Evolutionary conservation across 331 rosid genomes (phyloP).

Genomic region (Saraca asoca): DNA sequence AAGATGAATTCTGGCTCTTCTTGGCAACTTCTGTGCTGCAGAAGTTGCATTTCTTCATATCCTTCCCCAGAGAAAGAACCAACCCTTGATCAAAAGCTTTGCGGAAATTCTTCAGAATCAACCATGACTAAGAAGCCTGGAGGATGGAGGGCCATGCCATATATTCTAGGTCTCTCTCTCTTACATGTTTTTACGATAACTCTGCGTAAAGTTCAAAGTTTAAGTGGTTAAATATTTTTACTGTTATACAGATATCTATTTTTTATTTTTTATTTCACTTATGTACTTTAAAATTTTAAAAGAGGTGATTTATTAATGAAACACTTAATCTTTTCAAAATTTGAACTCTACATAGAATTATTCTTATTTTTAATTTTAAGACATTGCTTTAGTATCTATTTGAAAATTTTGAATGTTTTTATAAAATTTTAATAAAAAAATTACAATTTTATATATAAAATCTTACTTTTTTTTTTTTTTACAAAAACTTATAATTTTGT

Average conservation of each 20-base stretch:
- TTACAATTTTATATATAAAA: no score
- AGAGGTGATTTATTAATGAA: neutral
- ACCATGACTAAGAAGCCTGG: constrained; percentile 28
- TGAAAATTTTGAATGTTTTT: no score
- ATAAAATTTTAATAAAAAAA: no score
- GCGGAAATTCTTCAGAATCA: constrained; percentile 12
- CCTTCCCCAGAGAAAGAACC: no score
- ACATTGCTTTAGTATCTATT: no score
- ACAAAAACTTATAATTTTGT: no score
- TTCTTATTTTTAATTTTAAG: no score
- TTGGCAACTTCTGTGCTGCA: neutral
- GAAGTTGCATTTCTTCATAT: constrained; percentile 29
- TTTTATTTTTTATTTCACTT: no score
- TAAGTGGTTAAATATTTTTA: no score
- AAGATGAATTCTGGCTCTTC: constrained; percentile 3
- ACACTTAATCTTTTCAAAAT: neutral
- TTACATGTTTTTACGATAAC: neutral
- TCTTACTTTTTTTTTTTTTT: no score
- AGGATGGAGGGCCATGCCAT: constrained; percentile 52
- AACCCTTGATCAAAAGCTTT: constrained; percentile 7
- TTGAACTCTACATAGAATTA: neutral
- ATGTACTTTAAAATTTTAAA: neutral
- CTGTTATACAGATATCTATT: no score
- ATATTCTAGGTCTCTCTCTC: constrained; percentile 39
- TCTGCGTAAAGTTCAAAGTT: neutral